These are phyloP conservation scores for Fusarium sp. DNA, from an alignment of 2,329 filamentous ascomycete species.

Conservation along the genomic window DNA sequence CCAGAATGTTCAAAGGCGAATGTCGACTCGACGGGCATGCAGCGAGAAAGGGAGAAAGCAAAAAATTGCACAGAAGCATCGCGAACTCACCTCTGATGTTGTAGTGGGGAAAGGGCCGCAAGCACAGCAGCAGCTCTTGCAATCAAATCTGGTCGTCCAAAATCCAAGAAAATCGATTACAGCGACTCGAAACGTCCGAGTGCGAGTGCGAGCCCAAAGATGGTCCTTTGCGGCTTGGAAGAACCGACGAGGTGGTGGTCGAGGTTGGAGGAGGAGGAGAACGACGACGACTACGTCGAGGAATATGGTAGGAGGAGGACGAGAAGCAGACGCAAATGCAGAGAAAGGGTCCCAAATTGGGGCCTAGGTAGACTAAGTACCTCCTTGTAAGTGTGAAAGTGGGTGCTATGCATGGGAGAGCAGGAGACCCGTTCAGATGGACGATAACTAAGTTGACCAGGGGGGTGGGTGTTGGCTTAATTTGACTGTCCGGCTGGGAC, in stretches of 20 bases:
- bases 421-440: slow-evolving; percentile 31
- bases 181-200: slow-evolving; percentile 26
- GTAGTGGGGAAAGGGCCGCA: slow-evolving; percentile 27
- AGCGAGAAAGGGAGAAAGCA: slow-evolving; percentile 11
- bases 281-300: slow-evolving; percentile 22
- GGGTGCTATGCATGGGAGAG: slow-evolving; percentile 24
- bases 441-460: slow-evolving; percentile 24
- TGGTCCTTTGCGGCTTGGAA: slow-evolving; percentile 36
- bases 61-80: slow-evolving; percentile 23
- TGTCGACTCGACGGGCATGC: slow-evolving; percentile 9
- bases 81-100: slow-evolving; percentile 40
- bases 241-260: slow-evolving; percentile 38
- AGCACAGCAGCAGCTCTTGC: slow-evolving; percentile 34
- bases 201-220: slow-evolving; percentile 36
- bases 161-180: slow-evolving; percentile 21
- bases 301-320: slow-evolving; percentile 33
- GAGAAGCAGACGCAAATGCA: slow-evolving; percentile 16
- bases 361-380: slow-evolving; percentile 35
- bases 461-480: slow-evolving; percentile 25
- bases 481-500: not conserved
- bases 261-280: slow-evolving; percentile 30
- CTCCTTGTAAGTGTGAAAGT: slow-evolving; percentile 42
- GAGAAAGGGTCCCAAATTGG: slow-evolving; percentile 42
- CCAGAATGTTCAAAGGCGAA: slow-evolving; percentile 2
- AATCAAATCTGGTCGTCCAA: slow-evolving; percentile 23